Evolutionary conservation across 2,329 filamentous ascomycete species (phyloP).

Genomic region (Phialophora tarda): DNA sequence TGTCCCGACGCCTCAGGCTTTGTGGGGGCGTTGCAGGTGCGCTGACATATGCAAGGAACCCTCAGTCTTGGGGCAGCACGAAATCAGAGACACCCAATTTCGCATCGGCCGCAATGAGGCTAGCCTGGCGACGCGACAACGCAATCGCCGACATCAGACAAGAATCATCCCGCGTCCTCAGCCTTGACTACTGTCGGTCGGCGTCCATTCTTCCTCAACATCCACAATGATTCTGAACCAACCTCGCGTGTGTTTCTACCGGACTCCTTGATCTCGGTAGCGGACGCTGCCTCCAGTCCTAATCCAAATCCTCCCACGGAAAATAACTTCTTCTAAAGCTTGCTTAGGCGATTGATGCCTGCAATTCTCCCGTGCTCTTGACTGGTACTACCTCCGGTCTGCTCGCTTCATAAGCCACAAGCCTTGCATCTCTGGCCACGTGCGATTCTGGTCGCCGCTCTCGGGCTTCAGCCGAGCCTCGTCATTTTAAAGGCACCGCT

Average conservation of each 20-base stretch:
- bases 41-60: conserved; percentile 23
- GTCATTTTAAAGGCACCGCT: background rate
- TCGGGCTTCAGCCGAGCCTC: conserved; percentile 22
- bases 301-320: background rate
- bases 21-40: conserved; percentile 9
- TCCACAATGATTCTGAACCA: conserved; percentile 11
- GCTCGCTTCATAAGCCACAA: conserved; percentile 14
- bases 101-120: conserved; percentile 8
- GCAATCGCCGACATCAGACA: background rate
- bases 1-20: background rate
- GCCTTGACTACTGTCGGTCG: conserved; percentile 3
- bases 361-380: conserved; percentile 16
- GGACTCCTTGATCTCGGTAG: conserved; percentile 21
- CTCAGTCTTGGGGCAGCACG: conserved; percentile 20
- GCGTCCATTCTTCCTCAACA: background rate
- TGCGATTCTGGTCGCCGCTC: conserved; percentile 8
- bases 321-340: background rate
- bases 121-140: conserved; percentile 4
- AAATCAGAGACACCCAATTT: conserved; percentile 37
- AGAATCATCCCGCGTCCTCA: background rate
- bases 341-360: conserved; percentile 11
- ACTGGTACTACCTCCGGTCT: conserved; percentile 8
- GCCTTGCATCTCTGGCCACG: conserved; percentile 10
- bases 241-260: conserved; percentile 17
- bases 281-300: conserved; percentile 5